Evolutionary conservation across 305 asterid genomes (phyloP), one percentile per base, ranked within the genome.

Genomic region (Andrographis paniculata): DNA sequence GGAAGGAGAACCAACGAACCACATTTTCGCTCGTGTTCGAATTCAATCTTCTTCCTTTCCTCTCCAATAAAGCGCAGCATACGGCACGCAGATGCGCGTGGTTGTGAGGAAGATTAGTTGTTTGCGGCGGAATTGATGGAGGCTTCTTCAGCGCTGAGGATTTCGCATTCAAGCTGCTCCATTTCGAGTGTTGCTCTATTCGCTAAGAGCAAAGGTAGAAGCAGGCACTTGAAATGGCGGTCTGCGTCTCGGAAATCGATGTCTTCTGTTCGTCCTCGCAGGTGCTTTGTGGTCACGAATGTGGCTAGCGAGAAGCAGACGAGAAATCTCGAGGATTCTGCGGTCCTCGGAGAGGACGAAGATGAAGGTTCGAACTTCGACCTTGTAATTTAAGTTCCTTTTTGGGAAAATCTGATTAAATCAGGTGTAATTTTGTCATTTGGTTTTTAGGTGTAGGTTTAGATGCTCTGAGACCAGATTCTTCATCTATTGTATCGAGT

Each of bases 401-500:
- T 20, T 20, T 16, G 2, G n/a, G 43, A 38, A 24, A 24, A 24
- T 24, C 6, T 31, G 37, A 31, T 31, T 11, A 10, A 31, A 31
- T 31, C 12, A 13, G 14, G 17, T 14, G 17, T 37, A 4, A 20
- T 45, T 1, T 5, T 18, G 52, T 14, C 2, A 6, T 41, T 64
- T 20, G 52, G 60, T 37, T 53, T 17, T 57, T 56, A 66, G 58
- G 62, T 28, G 45, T 50, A 20, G 68, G 59, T 15, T 39, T 59
- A 9, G 74, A 61, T 37, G 17, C 42, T 37, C 42, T 37, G 42
- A 37, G 17, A 12, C 17, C 42, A 1, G 84, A 77, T 70, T 70
- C 82, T 54, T 73, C 72, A 39, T 74, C 93, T 40, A 61, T 83
- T 63, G 81, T 76, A 37, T 72, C 91, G 21, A 87, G 74, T 71